Percentiles rank a stretch among this genome's conserved stretches.
Evolutionary conservation across 192 early-diverging fungal genomes (phyloP).

Genomic region (Geranomyces michiganensis): DNA sequence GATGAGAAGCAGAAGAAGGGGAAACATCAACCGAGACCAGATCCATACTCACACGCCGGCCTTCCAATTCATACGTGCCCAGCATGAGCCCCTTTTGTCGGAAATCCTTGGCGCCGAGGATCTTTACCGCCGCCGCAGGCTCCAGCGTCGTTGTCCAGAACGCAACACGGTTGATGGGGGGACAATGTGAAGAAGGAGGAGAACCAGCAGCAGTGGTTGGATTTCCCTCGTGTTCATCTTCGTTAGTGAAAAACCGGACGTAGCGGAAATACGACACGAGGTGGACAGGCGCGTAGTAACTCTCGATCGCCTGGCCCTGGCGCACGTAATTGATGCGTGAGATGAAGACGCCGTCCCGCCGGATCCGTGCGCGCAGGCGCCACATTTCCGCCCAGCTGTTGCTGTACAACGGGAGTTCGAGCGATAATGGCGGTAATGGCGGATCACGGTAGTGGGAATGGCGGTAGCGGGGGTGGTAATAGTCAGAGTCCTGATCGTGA

Average conservation of each 20-base stretch:
- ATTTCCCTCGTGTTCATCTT: not conserved
- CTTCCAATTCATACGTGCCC: constrained; percentile 24
- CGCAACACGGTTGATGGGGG: constrained; percentile 5
- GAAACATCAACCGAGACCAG: constrained; percentile 12
- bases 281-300: constrained; percentile 40
- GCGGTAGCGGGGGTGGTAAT: too few relatives aligned
- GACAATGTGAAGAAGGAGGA: not conserved
- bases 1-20: too few relatives aligned
- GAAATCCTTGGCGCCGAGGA: not conserved
- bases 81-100: constrained; percentile 31
- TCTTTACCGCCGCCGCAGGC: constrained; percentile 24
- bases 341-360: constrained; percentile 40
- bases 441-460: too few relatives aligned
- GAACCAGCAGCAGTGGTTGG: too few relatives aligned
- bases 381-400: constrained; percentile 35
- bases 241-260: constrained; percentile 31
- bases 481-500: not conserved
- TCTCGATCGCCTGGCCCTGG: constrained; percentile 26
- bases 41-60: constrained; percentile 1
- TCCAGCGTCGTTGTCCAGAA: constrained; percentile 36
- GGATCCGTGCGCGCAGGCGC: constrained; percentile 33
- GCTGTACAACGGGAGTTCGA: constrained; percentile 20
- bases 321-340: constrained; percentile 40
- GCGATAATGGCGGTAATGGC: not conserved
- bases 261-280: constrained; percentile 43